Conservation (phyloP, 2,329 filamentous ascomycete genomes). For the Emergomyces orientalis region DNA sequence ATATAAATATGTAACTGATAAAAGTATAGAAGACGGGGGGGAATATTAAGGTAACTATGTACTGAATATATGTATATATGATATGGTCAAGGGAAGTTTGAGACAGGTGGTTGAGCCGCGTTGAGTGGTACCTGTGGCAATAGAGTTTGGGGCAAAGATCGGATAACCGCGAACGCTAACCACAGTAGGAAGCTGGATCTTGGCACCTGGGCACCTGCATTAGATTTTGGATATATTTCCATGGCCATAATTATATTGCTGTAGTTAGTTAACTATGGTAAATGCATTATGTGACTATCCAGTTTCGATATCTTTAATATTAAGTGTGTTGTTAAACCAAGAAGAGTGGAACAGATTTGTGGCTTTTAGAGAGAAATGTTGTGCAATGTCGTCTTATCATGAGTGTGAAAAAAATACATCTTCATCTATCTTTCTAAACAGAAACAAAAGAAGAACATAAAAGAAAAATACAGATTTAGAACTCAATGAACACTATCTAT, state of each 20-base stretch:
- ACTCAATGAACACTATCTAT: conserved; percentile 8
- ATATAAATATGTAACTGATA: not conserved
- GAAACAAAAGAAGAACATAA: not conserved
- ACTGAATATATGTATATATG: not conserved
- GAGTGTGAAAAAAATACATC: not conserved
- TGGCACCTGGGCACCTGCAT: not conserved
- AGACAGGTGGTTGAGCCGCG: not conserved
- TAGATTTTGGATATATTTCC: too few species aligned
- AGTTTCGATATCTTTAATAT: too few species aligned
- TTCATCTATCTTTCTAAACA: not conserved
- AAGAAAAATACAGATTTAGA: not conserved
- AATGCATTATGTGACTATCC: too few species aligned
- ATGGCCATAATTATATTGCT: too few species aligned
- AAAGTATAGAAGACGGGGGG: not conserved
- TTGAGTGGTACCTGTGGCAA: not conserved
- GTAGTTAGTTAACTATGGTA: too few species aligned
- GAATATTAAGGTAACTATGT: not conserved
- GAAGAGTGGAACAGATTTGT: not conserved
- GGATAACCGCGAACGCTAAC: not conserved
- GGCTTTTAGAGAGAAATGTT: not conserved
- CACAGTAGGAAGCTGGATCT: not conserved
- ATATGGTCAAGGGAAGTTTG: too few species aligned
- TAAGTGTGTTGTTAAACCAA: not conserved
- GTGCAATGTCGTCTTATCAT: not conserved
- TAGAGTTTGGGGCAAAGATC: not conserved